Evolutionary conservation across 2,329 filamentous ascomycete genomes (phyloP), one percentile per base, ranked within the genome.

Genomic region (Lasiodiplodia citricola): DNA sequence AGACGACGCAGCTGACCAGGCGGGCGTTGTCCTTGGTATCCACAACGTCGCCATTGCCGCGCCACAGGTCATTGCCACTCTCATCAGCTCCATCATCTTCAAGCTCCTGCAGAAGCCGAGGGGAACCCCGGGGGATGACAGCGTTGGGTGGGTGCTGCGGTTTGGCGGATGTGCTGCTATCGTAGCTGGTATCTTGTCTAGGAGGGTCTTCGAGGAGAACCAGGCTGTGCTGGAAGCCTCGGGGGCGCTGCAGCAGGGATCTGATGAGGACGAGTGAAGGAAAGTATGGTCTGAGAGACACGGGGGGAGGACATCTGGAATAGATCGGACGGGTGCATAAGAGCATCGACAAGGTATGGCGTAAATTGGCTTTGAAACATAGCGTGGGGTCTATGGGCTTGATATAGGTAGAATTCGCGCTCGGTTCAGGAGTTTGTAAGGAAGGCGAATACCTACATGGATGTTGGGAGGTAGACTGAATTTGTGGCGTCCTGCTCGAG

Each of bases 41-140:
- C 95, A 98, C 83, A 98, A 98, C 79, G 95, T 98, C 82, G 91
- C 94, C 18, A 92, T 98, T 73, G 93, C 94, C 0, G 90, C 93
- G 5, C 95, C 95, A 1, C 95, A 98, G 78, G 94, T 97, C 70
- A 86, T 97, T 67, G 94, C 95, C 13, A 97, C 94, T 6, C 82
- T 97, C 35, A 89, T 92, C 28, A 95, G 92, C 70, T 94, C 91
- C 75, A 83, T 91, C 70, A 92, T 98, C 71, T 98, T 98, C 83
- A 90, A 89, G 76, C 83, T 91, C 51, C 87, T 95, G 75, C 94
- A 98, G 82, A 97, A 97, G 80, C 93, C 93, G 0, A 87, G 95
- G 71, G 94, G 94, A 4, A 88, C 87, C 4, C 91, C 93, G 0
- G 94, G 93, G 41, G 95, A 98, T 80, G 89, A 91, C 72, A 96